Evolutionary conservation across 1,139 yeast species (phyloP), one percentile per base, ranked within the genome.

Genomic region (Suhomyces wounanorum): DNA sequence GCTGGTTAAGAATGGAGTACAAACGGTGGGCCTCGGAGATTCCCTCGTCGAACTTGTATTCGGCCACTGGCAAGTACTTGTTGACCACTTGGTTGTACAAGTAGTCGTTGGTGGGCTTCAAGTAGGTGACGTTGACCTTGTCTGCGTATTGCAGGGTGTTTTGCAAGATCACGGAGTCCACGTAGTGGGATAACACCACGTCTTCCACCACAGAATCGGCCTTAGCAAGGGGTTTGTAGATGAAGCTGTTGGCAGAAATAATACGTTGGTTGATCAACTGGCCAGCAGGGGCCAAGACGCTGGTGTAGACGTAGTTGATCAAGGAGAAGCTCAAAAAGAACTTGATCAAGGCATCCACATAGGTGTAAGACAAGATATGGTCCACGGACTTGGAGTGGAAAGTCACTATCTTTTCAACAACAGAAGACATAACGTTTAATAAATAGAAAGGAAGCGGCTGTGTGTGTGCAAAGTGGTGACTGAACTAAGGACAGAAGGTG

Each of bases 311-410:
- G 42, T 59, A 56, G 28, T 60, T 61, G 23, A 72, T 37, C 25
- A 72, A 43, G 36, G 59, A 55, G 59, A 64, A 68, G 25, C 73
- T 62, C 41, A 71, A 65, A 46, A 67, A 54, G 54, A 55, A 69
- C 30, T 61, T 55, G 43, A 58, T 57, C 18, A 63, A 45, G 23
- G 61, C 52, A 45, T 66, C 55, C 39, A 75, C 68, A 18, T 64
- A 53, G 9, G 71, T 57, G 62, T 76, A 76, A 1, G 72, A 63
- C 48, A 60, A 58, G 48, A 76, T 50, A 58, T 76, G 80, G 41
- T 61, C 55, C 39, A 72, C 47, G n/a, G 77, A 58, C 57, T 69
- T 67, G 46, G 79, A 75, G 46, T 66, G 57, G 59, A 70, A 70
- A 26, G 59, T 51, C 18, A 46, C 43, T 14, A 46, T 21, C 33